Conservation (phyloP, 2,329 filamentous ascomycete species). For the Westerdykella sp. region DNA sequence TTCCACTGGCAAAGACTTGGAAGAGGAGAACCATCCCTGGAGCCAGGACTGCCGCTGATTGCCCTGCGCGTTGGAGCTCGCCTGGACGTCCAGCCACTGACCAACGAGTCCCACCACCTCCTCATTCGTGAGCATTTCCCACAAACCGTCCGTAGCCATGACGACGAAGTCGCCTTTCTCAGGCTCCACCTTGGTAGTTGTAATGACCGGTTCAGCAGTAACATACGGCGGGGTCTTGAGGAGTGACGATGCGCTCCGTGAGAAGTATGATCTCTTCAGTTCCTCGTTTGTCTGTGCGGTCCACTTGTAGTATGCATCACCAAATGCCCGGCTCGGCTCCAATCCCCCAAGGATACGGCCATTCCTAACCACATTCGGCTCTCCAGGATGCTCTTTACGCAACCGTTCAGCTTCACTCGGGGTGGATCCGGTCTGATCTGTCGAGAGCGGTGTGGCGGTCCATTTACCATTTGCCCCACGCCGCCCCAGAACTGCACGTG, state of each 20-base stretch:
- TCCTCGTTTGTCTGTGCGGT: conserved; percentile 74
- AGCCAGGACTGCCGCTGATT: conserved; percentile 55
- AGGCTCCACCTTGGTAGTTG: conserved; percentile 85
- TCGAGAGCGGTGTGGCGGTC: conserved; percentile 81
- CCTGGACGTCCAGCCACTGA: conserved; percentile 87
- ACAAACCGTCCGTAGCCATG: conserved; percentile 91
- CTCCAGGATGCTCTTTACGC: conserved; percentile 79
- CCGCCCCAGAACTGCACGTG: conserved; percentile 85
- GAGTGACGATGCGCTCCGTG: conserved; percentile 66
- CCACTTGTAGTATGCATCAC: conserved; percentile 97
- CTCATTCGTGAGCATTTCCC: conserved; percentile 99
- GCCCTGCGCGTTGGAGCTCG: conserved; percentile 32
- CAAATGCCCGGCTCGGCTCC: conserved; percentile 90
- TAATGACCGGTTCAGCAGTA: conserved; percentile 90
- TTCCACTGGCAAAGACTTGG: conserved; percentile 67
- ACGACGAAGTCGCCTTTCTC: conserved; percentile 91
- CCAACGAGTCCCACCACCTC: conserved; percentile 95
- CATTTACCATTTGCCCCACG: conserved; percentile 76
- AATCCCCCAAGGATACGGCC: conserved; percentile 87
- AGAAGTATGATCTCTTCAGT: conserved; percentile 81
- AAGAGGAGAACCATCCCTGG: conserved; percentile 59
- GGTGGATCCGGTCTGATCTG: conserved; percentile 90
- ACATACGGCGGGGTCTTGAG: conserved; percentile 94
- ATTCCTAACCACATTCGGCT: conserved; percentile 79
- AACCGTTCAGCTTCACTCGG: conserved; percentile 77